Base-by-base conservation (phyloP, 2,329 filamentous ascomycete species). In the Teratosphaeria gauchensis region DNA sequence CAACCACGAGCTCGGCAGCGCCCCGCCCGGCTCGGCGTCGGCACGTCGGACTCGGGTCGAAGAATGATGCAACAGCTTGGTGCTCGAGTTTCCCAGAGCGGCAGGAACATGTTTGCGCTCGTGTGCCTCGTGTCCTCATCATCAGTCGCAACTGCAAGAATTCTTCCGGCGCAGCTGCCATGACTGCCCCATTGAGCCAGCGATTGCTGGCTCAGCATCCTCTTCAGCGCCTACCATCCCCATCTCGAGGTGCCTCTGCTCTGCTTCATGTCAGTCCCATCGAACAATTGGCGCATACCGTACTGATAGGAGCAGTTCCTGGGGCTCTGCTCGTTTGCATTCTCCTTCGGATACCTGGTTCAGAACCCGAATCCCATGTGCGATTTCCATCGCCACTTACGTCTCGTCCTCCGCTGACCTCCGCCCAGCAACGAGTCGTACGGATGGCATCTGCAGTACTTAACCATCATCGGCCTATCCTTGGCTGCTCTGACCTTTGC, bases 381-480 rank as follows among this genome's bases (percentile, higher is more conserved):
- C n/a, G 69, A 24, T 51, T n/a, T 51, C 53, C 54, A 31, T n/a
- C 33, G 57, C 33, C 31, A 52, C 51, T 16, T 21, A 28, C 67
- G 68, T 58, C 65, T 48, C 21, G 33, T 52, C 51, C 21, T 7
- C 5, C 4, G 21, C 53, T 55, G 21, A 35, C 35, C 14, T 33
- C n/a, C 11, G 9, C 19, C 42, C 77, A 79, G 85, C 52, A 80
- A 80, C 55, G 74, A 77, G 0, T 78, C 83, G 1, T 88, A 86
- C 65, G 87, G 87, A 59, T 85, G 86, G 74, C 81, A 88, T 68
- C 82, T 85, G 62, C 85, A 89, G 71, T 89, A 87, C 67, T 79
- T 91, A 33, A 91, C 87, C 63, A 90, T 90, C 68, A 81, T 90
- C 59, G 87, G 86, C 30, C 80, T 90, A 51, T 75, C 79, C 1